Conservation (phyloP, 2,329 filamentous ascomycete genomes). For the Fusarium agapanthi region DNA sequence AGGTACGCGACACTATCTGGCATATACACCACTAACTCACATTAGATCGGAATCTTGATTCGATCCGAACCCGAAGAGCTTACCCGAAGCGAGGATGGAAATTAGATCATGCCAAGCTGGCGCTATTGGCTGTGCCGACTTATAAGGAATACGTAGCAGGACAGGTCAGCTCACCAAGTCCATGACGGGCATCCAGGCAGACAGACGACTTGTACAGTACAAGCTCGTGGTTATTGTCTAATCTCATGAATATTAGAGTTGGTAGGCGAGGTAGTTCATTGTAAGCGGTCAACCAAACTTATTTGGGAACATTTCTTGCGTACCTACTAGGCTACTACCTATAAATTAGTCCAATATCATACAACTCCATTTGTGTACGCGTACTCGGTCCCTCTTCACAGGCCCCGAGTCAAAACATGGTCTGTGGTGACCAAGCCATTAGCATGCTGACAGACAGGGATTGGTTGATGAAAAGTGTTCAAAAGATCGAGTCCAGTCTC, state of each 20-base stretch:
- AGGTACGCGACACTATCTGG: too few relatives aligned
- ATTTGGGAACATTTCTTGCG: not conserved
- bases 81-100: slow-evolving; percentile 8
- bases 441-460: not conserved
- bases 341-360: not conserved
- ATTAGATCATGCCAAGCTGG: not conserved
- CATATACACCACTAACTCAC: slow-evolving; percentile 9
- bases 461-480: not conserved
- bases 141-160: not conserved
- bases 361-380: not conserved
- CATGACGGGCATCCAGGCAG: not conserved
- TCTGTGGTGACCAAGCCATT: not conserved
- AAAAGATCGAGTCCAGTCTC: not conserved
- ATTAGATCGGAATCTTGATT: slow-evolving; percentile 25
- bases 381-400: not conserved
- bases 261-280: not conserved
- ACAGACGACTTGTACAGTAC: not conserved
- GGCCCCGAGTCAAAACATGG: not conserved
- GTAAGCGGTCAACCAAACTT: not conserved
- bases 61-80: slow-evolving; percentile 30
- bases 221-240: not conserved
- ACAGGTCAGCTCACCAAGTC: slow-evolving; percentile 1
- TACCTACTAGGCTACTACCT: not conserved
- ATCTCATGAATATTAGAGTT: not conserved
- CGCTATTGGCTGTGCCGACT: slow-evolving; percentile 18